These are phyloP conservation scores for Boletus pseudopeckii DNA, from an alignment of 768 basidiomycete genomes.

Conservation along the genomic window DNA sequence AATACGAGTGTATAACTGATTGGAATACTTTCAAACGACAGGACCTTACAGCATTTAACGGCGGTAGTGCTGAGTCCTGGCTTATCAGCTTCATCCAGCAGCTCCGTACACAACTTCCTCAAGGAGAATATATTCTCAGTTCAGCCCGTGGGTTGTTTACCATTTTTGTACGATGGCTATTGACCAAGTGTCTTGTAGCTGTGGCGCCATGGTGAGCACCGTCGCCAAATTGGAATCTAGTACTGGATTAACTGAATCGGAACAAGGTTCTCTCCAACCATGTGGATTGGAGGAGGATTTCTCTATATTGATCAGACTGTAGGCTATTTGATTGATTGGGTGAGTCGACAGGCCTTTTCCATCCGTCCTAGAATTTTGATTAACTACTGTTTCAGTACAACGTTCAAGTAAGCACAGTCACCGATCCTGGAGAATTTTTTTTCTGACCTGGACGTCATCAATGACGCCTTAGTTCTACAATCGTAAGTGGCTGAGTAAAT, in stretches of 20 bases:
- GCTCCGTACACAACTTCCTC: too few relatives aligned
- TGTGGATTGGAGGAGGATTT: constrained; percentile 34
- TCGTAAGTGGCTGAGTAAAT: constrained; percentile 11
- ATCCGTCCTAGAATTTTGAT: neutral
- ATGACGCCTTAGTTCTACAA: constrained; percentile 23
- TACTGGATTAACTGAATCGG: neutral
- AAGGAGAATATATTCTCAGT: too few relatives aligned
- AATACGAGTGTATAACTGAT: neutral
- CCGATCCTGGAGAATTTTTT: neutral
- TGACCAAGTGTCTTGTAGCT: constrained; percentile 7
- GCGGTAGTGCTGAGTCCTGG: constrained; percentile 34
- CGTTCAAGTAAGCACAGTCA: constrained; percentile 33
- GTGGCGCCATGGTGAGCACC: constrained; percentile 17
- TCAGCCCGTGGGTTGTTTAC: neutral
- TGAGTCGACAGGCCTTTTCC: constrained; percentile 11
- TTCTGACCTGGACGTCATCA: neutral
- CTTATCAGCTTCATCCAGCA: constrained; percentile 22
- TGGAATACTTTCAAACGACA: neutral
- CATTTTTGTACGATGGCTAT: neutral
- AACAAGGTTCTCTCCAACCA: constrained; percentile 19
- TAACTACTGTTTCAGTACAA: constrained; percentile 23
- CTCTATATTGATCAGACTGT: constrained; percentile 33
- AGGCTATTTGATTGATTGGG: constrained; percentile 46
- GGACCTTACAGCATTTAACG: constrained; percentile 33
- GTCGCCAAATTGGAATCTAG: neutral